A percentile compares a stretch with the other conserved stretches of the same genome.
These are phyloP conservation scores for Eucalyptus polybractea DNA, from an alignment of 345 rosid genomes.

Conservation along the genomic window DNA sequence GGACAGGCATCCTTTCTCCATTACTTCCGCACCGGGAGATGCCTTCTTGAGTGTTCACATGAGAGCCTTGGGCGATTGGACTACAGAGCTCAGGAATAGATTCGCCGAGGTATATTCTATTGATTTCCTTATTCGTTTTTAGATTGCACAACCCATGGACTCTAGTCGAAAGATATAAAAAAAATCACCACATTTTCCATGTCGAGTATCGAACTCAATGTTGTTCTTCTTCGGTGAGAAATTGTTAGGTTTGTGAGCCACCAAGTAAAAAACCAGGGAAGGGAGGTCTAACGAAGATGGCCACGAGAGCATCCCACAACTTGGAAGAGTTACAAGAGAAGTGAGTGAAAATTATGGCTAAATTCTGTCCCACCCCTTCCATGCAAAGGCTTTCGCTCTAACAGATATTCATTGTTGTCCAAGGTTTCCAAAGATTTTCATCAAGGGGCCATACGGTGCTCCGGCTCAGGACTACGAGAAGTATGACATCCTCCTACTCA, in stretches of 20 bases:
- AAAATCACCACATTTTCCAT: not conserved
- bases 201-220: not conserved
- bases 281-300: slow-evolving; percentile 52
- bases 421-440: slow-evolving; percentile 65
- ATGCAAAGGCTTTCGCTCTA: not conserved
- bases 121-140: not conserved
- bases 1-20: slow-evolving; percentile 92
- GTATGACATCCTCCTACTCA: slow-evolving; percentile 63
- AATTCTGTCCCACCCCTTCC: not conserved
- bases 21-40: slow-evolving; percentile 96
- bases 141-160: not conserved
- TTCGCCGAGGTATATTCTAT: slow-evolving; percentile 32
- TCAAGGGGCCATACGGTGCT: slow-evolving; percentile 93
- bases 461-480: slow-evolving; percentile 82
- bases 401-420: not conserved
- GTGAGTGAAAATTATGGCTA: not conserved
- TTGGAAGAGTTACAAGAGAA: slow-evolving; percentile 36
- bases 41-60: slow-evolving; percentile 80
- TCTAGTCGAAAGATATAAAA: not conserved
- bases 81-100: slow-evolving; percentile 7
- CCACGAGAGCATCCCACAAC: slow-evolving; percentile 28
- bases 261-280: slow-evolving; percentile 17
- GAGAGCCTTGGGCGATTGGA: slow-evolving; percentile 40
- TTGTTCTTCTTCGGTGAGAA: not conserved
- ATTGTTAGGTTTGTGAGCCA: slow-evolving; percentile 56